Base-by-base conservation (phyloP, 108 stramenopile genomes). In the Skeletonema tropicum region DNA sequence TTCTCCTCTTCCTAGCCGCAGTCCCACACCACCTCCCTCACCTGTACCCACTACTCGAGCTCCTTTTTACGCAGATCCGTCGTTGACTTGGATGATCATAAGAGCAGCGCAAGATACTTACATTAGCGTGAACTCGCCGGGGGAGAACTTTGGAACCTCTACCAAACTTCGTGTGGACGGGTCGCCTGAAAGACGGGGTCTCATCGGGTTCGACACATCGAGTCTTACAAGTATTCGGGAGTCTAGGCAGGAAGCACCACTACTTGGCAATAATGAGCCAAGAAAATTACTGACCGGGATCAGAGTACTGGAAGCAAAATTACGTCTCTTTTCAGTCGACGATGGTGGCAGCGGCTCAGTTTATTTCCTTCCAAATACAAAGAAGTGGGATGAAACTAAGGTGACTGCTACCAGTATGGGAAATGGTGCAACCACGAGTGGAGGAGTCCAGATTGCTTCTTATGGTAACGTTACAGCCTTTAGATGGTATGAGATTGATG, bases 101-200 rank as follows among this genome's bases (percentile, higher is more conserved):
- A 33, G 12, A 62, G 61, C 61, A 33, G 36, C 29, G 17, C 61
- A 38, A 8, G 61, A 62, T 25, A 62, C 61, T 36, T 62, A 62
- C 61, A 38, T 62, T 38, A 19, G 21, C 11, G 9, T 6, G 2
- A 12, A 33, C 15, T 26, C 61, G 12, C 15, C n/a, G 19, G 17
- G 6, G 17, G 5, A 62, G 23, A 62, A 62, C 32, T 62, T 36
- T 38, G 61, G 61, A n/a, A 62, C 61, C 8, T 26, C 61, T 1
- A 7, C 39, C 21, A 33, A 33, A 19, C 17, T 62, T 17, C 32
- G 36, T 33, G 36, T 62, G 2, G 61, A 62, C 12, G 61, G 61
- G 7, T 33, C 61, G 3, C 61, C 61, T 33, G 36, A 38, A 33
- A 62, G 32, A 62, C 19, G 31, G 2, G 6, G 33, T 11, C 36